A percentile compares a stretch with the other conserved stretches of the same genome.
phyloP scores from a whole-genome alignment of 176 grass and related monocot species.

The Oryza glumipatula region DNA sequence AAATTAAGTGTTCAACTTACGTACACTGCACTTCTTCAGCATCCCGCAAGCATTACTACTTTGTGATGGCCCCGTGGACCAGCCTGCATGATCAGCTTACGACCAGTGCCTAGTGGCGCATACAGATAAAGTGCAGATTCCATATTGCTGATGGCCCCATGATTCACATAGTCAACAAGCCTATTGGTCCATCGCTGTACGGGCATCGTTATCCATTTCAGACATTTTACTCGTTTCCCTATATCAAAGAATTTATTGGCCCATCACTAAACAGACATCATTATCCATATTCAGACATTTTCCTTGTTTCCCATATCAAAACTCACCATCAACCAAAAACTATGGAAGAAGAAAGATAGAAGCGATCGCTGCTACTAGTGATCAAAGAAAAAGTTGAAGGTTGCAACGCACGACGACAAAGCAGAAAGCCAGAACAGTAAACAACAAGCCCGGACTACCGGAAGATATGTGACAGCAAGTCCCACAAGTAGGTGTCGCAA shows the following conservation, averaged over 20 bases:
- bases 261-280: constrained; percentile 13
- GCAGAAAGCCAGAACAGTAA: constrained; percentile 28
- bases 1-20: not conserved
- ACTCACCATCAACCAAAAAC: constrained; percentile 21
- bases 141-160: constrained; percentile 24
- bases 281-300: constrained; percentile 11
- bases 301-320: constrained; percentile 4
- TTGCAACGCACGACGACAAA: not conserved
- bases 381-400: constrained; percentile 14
- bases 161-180: constrained; percentile 29
- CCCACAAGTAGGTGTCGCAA: not conserved
- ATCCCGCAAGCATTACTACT: constrained; percentile 28
- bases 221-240: constrained; percentile 24
- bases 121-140: constrained; percentile 6
- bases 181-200: not conserved
- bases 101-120: constrained; percentile 3
- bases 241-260: not conserved
- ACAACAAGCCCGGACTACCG: not conserved
- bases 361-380: constrained; percentile 31
- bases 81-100: constrained; percentile 31
- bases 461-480: constrained; percentile 23
- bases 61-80: constrained; percentile 4
- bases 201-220: not conserved
- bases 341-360: not conserved
- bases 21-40: constrained; percentile 8